phyloP scores from a whole-genome alignment of 805 yeast genomes.

The Barnettozyma californica region DNA sequence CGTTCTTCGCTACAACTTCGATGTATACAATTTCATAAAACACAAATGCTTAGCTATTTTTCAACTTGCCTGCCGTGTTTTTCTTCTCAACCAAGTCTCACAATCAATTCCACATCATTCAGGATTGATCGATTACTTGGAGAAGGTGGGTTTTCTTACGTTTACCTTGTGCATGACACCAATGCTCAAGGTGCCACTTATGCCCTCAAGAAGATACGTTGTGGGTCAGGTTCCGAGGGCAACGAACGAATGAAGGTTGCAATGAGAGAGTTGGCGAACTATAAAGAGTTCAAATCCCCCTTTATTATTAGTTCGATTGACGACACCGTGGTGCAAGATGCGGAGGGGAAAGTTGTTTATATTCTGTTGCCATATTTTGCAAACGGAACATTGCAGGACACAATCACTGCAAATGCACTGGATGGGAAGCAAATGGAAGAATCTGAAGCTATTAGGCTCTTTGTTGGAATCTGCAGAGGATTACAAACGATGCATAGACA shows the following conservation, averaged over 20 bases:
- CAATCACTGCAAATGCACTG: constrained; percentile 60
- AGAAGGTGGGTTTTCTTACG: constrained; percentile 87
- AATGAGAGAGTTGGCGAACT: constrained; percentile 70
- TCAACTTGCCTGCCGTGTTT: constrained; percentile 16
- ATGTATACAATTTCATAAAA: no score
- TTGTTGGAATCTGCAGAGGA: constrained; percentile 71
- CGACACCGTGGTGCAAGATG: constrained; percentile 64
- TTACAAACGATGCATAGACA: constrained; percentile 63
- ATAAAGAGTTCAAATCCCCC: constrained; percentile 64
- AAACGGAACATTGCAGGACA: constrained; percentile 73
- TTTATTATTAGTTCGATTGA: constrained; percentile 66
- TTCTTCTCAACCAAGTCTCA: constrained; percentile 46
- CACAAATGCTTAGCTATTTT: background rate
- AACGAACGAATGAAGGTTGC: constrained; percentile 69
- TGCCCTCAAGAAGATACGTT: constrained; percentile 81
- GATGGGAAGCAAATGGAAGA: constrained; percentile 52
- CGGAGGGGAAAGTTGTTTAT: constrained; percentile 74
- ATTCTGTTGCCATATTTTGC: constrained; percentile 76
- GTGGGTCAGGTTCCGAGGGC: constrained; percentile 61
- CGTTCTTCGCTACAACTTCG: no score
- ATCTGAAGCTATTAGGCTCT: constrained; percentile 52
- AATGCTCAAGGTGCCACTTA: constrained; percentile 38
- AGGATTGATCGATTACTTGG: constrained; percentile 69
- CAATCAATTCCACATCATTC: constrained; percentile 58
- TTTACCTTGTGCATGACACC: constrained; percentile 60